Percentiles rank a stretch among this genome's conserved stretches.
These are phyloP conservation scores for Zygoascus meyerae DNA, from an alignment of 1,139 yeast species.

Conservation along the genomic window DNA sequence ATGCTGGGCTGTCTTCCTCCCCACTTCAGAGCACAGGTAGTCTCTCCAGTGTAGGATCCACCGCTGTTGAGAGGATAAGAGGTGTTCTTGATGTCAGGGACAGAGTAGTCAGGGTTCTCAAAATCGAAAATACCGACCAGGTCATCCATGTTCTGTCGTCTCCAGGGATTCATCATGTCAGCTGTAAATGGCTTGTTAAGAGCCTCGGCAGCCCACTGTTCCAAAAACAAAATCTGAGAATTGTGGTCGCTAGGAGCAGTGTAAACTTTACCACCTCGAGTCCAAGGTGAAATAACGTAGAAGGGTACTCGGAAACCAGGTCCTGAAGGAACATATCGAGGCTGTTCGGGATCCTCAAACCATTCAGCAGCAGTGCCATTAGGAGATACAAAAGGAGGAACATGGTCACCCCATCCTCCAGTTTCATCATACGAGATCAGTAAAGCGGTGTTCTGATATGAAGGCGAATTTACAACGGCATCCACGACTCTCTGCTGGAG, in stretches of 20 bases:
- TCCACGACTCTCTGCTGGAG: conserved; percentile 23
- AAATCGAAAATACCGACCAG: conserved; percentile 25
- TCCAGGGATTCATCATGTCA: conserved; percentile 21
- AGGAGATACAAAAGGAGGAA: conserved; percentile 20
- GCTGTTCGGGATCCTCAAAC: conserved; percentile 19
- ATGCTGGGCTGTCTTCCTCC: conserved; percentile 15
- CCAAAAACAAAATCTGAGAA: conserved; percentile 26
- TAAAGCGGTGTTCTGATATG: conserved; percentile 24
- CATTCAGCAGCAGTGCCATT: conserved; percentile 26
- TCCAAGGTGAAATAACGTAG: conserved; percentile 24
- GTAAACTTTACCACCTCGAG: conserved; percentile 26
- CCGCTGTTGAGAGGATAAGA: conserved; percentile 13
- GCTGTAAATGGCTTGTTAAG: conserved; percentile 18
- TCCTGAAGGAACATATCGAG: conserved; percentile 23
- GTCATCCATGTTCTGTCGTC: conserved; percentile 26
- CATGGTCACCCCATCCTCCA: conserved; percentile 30
- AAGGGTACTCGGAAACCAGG: conserved; percentile 28
- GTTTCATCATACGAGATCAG: conserved; percentile 26
- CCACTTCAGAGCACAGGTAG: conserved; percentile 12
- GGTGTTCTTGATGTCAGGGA: conserved; percentile 15
- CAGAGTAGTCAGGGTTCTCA: conserved; percentile 17
- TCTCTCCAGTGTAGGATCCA: conserved; percentile 14
- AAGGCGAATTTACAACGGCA: conserved; percentile 23
- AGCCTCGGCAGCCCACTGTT: conserved; percentile 20
- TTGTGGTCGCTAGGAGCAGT: conserved; percentile 27